Conservation (phyloP, 257 asterid species). For the Nicotiana tomentosiformis region DNA sequence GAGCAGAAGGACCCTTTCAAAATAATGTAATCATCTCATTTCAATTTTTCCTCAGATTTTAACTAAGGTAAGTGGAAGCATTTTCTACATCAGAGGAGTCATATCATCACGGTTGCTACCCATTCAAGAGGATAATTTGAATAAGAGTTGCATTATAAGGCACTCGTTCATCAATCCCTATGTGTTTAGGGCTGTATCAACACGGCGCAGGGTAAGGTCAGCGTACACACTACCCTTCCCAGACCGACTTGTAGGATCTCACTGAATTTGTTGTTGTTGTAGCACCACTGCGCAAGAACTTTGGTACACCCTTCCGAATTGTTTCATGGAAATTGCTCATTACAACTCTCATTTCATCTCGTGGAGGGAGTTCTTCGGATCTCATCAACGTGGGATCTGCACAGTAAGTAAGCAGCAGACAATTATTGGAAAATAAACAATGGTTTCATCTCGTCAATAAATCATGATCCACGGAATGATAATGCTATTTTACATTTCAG, state of each 20-base stretch:
- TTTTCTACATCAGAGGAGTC: not conserved
- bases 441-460: too few relatives aligned
- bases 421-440: too few relatives aligned
- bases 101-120: constrained; percentile 55
- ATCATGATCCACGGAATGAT: too few relatives aligned
- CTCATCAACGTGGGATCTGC: constrained; percentile 36
- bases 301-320: constrained; percentile 49
- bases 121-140: constrained; percentile 51
- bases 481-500: too few relatives aligned
- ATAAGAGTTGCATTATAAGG: constrained; percentile 49
- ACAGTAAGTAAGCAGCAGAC: too few relatives aligned
- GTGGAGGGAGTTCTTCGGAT: constrained; percentile 50
- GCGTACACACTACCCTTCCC: too few relatives aligned
- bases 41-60: not conserved
- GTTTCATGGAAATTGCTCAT: constrained; percentile 55
- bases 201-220: constrained; percentile 3
- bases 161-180: constrained; percentile 44
- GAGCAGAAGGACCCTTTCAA: not conserved
- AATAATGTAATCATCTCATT: not conserved
- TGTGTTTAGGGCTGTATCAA: constrained; percentile 45
- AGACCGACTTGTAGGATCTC: too few relatives aligned
- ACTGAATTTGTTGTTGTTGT: too few relatives aligned
- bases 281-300: constrained; percentile 24
- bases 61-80: not conserved
- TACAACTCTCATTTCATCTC: constrained; percentile 54